Base-by-base conservation (phyloP, 352 stramenopile genomes). In the Phytophthora pisi region DNA sequence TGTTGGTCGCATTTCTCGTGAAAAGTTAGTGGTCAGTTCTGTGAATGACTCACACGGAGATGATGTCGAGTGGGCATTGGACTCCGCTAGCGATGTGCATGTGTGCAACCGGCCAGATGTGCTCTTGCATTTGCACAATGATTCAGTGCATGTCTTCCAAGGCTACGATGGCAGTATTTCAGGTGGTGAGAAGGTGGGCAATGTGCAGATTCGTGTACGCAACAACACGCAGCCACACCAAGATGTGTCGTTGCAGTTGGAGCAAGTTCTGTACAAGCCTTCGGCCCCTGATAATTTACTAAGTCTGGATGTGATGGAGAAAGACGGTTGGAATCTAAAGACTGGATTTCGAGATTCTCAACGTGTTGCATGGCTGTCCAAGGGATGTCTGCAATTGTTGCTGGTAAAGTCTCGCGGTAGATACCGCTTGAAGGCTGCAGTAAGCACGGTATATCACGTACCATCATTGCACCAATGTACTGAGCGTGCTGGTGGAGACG, bases 201-300 rank as follows among this genome's bases (percentile, higher is more conserved):
- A 51, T 50, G 53, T 60, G 53, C 53, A 51, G 15, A 9, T 57
- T 11, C 8, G 4, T 45, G 23, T 43, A 5, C 23, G 8, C 2
- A 70, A 61, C 6, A 56, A 70, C 31, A 61, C 61, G 11, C 23
- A 45, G 24, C 49, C 62, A 7, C 49, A 64, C n/a, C 24, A 56
- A 43, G 40, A 60, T 24, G 13, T 64, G 10, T 18, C 20, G 8
- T 51, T 66, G 18, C 24, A 26, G 11, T 59, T 66, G 1, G 45
- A 43, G 4, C 50, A 4, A 24, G 51, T 72, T 0, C 7, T 72
- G 31, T 51, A n/a, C 9, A 54, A 45, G 16, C 24, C 51, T 40
- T 49, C 26, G 2, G 57, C 34, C 4, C 57, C 64, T 5, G 51
- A 63, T 18, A 71, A 71, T 38, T 18, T 67, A 8, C 9, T 71